phyloP scores from a whole-genome alignment of 2,329 filamentous ascomycete genomes.

The Neofusicoccum sp. region DNA sequence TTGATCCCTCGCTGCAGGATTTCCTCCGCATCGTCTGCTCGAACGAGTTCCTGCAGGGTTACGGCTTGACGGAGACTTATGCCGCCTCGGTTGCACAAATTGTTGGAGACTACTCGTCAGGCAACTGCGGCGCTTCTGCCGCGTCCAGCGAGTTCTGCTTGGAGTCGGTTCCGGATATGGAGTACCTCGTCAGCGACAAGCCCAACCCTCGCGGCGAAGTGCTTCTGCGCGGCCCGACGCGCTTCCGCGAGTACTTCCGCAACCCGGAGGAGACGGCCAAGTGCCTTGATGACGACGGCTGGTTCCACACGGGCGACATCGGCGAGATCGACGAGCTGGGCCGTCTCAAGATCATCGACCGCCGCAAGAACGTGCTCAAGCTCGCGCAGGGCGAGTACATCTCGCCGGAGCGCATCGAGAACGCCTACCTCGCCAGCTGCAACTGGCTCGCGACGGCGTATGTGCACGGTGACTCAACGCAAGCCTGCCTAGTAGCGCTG shows the following conservation, averaged over 20 bases:
- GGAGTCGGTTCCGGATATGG: slow-evolving; percentile 87
- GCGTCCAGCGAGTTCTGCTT: slow-evolving; percentile 73
- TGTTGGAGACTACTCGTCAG: slow-evolving; percentile 67
- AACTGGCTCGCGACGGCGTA: slow-evolving; percentile 77
- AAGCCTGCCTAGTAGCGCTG: slow-evolving; percentile 79
- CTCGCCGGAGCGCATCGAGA: slow-evolving; percentile 94
- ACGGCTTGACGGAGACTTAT: slow-evolving; percentile 92
- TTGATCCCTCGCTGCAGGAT: slow-evolving; percentile 83
- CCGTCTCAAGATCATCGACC: slow-evolving; percentile 89
- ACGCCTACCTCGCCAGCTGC: slow-evolving; percentile 81
- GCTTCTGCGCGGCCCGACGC: slow-evolving; percentile 72
- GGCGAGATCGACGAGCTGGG: slow-evolving; percentile 80
- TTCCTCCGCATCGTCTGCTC: slow-evolving; percentile 84
- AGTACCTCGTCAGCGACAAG: slow-evolving; percentile 84
- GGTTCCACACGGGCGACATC: slow-evolving; percentile 97
- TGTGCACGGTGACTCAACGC: slow-evolving; percentile 83
- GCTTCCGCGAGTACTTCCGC: slow-evolving; percentile 87
- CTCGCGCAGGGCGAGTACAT: slow-evolving; percentile 97
- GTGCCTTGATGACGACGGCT: slow-evolving; percentile 80
- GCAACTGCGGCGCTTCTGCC: slow-evolving; percentile 76
- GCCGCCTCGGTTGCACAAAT: slow-evolving; percentile 71
- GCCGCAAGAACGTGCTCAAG: slow-evolving; percentile 99
- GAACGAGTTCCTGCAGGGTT: slow-evolving; percentile 80
- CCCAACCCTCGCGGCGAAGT: slow-evolving; percentile 89
- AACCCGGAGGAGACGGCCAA: slow-evolving; percentile 85